Evolutionary conservation across 2,329 filamentous ascomycete genomes (phyloP).

Genomic region (Neurospora sp.): DNA sequence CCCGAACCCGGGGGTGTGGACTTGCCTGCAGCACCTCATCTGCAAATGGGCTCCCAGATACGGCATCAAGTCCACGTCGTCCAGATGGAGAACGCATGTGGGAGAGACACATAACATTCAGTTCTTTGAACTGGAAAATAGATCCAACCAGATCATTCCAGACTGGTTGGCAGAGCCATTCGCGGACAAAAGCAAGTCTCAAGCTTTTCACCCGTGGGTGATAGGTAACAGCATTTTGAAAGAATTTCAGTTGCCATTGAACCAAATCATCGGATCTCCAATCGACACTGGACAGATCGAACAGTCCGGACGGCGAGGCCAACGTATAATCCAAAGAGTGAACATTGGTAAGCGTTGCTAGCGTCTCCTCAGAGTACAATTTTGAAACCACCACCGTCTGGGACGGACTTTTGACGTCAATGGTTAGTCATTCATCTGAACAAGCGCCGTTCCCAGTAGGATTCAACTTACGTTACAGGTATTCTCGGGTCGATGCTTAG

Average conservation of each 20-base stretch:
- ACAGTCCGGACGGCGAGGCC: neutral
- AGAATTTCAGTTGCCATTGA: neutral
- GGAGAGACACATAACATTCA: neutral
- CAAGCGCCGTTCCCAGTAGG: neutral
- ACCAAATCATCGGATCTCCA: neutral
- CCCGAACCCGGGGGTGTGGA: neutral
- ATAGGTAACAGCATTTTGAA: neutral
- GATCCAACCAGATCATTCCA: neutral
- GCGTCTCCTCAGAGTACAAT: neutral
- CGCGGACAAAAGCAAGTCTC: neutral
- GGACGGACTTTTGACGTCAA: neutral
- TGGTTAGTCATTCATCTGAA: neutral
- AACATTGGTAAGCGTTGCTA: neutral
- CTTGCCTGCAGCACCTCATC: neutral
- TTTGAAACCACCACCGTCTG: neutral
- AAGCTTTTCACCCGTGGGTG: neutral
- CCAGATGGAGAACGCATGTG: neutral
- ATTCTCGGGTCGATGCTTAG: neutral
- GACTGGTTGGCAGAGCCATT: neutral
- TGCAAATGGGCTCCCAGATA: neutral
- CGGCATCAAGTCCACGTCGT: neutral
- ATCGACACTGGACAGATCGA: neutral
- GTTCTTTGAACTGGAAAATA: neutral
- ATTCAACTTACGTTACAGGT: neutral
- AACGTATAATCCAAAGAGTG: neutral